phyloP scores from a whole-genome alignment of 352 stramenopile genomes.

The Pythium apleroticum region DNA sequence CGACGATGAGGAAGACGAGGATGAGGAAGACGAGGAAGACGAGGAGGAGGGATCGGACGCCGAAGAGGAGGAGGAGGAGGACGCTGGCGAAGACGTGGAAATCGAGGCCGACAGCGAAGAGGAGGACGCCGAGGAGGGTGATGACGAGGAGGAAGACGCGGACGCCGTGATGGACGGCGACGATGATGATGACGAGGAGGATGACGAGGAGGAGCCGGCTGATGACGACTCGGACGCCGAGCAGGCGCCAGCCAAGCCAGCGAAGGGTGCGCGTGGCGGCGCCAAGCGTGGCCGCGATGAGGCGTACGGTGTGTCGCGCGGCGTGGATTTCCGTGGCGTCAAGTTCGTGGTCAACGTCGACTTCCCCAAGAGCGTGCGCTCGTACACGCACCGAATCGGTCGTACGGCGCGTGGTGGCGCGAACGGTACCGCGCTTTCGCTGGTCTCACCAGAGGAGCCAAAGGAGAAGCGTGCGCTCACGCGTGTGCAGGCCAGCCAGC shows the following conservation, averaged over 20 bases:
- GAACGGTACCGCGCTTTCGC: constrained; percentile 95
- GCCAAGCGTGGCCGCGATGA: constrained; percentile 75
- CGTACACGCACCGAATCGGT: constrained; percentile 98
- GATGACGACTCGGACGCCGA: constrained; percentile 37
- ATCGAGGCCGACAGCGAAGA: constrained; percentile 38
- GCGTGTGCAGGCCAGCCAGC: constrained; percentile 92
- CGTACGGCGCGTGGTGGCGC: constrained; percentile 95
- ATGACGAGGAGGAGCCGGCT: constrained; percentile 38
- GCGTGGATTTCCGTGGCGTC: constrained; percentile 98
- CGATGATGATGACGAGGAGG: constrained; percentile 30
- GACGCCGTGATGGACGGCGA: constrained; percentile 74
- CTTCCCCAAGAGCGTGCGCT: constrained; percentile 93
- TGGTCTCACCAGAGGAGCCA: constrained; percentile 84
- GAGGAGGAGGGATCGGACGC: constrained; percentile 44
- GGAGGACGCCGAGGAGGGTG: constrained; percentile 41
- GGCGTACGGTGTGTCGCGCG: constrained; percentile 96
- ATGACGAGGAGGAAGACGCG: constrained; percentile 59
- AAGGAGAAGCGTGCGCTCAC: constrained; percentile 86
- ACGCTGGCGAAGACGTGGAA: constrained; percentile 48
- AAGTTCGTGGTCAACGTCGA: constrained; percentile 99
- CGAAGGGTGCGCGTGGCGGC: constrained; percentile 31
- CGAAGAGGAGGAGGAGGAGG: constrained; percentile 44
- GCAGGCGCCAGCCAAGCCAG: constrained; percentile 11
- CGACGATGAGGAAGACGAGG: constrained; percentile 67
- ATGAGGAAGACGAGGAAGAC: constrained; percentile 60